These are phyloP conservation scores for Pleurotus sapidus DNA, from an alignment of 768 basidiomycete genomes.

Conservation along the genomic window DNA sequence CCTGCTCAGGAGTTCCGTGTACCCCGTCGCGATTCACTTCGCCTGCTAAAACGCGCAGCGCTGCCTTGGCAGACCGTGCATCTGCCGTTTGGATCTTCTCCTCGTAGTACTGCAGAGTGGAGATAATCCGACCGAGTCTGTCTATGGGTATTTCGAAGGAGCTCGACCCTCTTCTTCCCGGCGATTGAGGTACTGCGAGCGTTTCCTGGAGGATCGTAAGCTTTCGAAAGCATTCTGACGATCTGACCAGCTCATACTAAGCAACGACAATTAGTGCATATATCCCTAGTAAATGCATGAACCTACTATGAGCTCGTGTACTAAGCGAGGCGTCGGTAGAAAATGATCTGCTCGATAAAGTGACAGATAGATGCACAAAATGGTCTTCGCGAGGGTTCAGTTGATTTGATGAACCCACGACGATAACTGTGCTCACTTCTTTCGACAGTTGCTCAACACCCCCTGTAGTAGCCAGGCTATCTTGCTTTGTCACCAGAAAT, in stretches of 20 bases:
- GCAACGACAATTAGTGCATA: background rate
- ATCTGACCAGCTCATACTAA: slow-evolving; percentile 68
- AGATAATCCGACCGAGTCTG: slow-evolving; percentile 39
- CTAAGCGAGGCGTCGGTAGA: slow-evolving; percentile 48
- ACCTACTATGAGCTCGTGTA: slow-evolving; percentile 64
- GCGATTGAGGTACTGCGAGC: slow-evolving; percentile 28
- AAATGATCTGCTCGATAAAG: slow-evolving; percentile 51
- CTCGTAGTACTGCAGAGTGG: slow-evolving; percentile 51
- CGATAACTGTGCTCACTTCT: slow-evolving; percentile 39
- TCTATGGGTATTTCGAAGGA: slow-evolving; percentile 30
- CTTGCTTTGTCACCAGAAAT: slow-evolving; percentile 55
- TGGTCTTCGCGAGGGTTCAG: slow-evolving; percentile 30
- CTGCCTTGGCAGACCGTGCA: slow-evolving; percentile 47
- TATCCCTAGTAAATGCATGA: background rate
- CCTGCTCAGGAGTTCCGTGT: slow-evolving; percentile 28
- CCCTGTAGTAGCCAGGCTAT: slow-evolving; percentile 48
- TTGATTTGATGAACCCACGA: background rate
- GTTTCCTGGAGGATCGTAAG: slow-evolving; percentile 43
- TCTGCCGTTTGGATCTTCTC: slow-evolving; percentile 42
- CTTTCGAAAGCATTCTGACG: slow-evolving; percentile 43
- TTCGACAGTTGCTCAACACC: slow-evolving; percentile 50
- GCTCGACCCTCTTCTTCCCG: slow-evolving; percentile 17
- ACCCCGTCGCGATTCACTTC: slow-evolving; percentile 65
- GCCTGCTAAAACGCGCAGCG: slow-evolving; percentile 53
- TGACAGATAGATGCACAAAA: slow-evolving; percentile 50